Conservation (phyloP, 768 basidiomycete genomes). For the Lentinus brumalis region DNA sequence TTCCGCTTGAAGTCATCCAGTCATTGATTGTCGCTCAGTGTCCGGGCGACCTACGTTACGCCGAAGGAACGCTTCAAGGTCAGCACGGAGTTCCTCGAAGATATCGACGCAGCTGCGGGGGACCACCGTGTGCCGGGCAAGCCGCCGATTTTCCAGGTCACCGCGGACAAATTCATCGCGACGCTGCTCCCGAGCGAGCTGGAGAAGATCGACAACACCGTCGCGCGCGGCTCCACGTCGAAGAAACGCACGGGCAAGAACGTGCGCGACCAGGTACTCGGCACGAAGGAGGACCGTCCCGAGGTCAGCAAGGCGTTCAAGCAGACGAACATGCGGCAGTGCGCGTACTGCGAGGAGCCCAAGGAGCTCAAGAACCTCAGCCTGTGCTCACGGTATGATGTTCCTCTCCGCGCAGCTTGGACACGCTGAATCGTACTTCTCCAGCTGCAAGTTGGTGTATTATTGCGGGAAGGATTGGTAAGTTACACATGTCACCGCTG, state of each 20-base stretch:
- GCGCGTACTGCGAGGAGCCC: slow-evolving; percentile 24
- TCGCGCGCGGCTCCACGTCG: neutral
- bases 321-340: slow-evolving; percentile 24
- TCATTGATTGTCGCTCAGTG: slow-evolving; percentile 8
- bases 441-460: slow-evolving; percentile 25
- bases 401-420: neutral
- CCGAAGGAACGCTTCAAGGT: slow-evolving; percentile 12
- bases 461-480: slow-evolving; percentile 32
- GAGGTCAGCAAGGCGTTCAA: slow-evolving; percentile 20
- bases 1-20: too few species aligned
- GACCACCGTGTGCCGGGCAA: neutral
- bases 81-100: slow-evolving; percentile 16
- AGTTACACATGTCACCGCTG: neutral
- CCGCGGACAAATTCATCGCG: slow-evolving; percentile 28
- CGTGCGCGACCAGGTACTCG: slow-evolving; percentile 23
- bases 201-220: slow-evolving; percentile 33
- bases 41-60: slow-evolving; percentile 33
- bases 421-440: neutral
- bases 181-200: slow-evolving; percentile 29
- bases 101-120: neutral
- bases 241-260: slow-evolving; percentile 14
- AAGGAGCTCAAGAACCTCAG: slow-evolving; percentile 16
- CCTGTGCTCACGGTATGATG: slow-evolving; percentile 15
- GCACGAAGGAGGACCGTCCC: slow-evolving; percentile 22
- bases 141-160: slow-evolving; percentile 27